A percentile compares a stretch with the other conserved stretches of the same genome.
phyloP scores from a whole-genome alignment of 2,329 filamentous ascomycete species.

The Aspergillus bombycis region DNA sequence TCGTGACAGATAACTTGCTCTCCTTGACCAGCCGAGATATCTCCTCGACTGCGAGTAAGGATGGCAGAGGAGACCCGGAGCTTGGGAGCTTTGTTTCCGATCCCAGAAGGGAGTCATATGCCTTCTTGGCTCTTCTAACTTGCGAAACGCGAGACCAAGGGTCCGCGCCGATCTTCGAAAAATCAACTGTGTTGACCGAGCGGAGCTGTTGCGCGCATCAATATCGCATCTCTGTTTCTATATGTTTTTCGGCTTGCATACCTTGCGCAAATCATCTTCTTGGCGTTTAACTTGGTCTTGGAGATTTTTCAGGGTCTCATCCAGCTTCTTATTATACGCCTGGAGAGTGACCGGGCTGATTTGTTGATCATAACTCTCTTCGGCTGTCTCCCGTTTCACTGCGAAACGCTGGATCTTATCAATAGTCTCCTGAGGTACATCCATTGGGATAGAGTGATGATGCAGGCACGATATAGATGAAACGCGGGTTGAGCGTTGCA shows the following conservation, averaged over 20 bases:
- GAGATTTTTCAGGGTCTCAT: slow-evolving; percentile 69
- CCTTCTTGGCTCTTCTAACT: slow-evolving; percentile 60
- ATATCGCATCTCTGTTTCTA: background rate
- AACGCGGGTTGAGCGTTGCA: background rate
- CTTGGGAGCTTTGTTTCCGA: slow-evolving; percentile 68
- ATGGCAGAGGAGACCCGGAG: slow-evolving; percentile 69
- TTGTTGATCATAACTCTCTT: slow-evolving; percentile 36
- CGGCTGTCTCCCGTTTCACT: slow-evolving; percentile 37
- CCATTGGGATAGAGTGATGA: slow-evolving; percentile 26
- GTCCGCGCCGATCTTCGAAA: slow-evolving; percentile 34
- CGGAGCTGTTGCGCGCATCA: slow-evolving; percentile 36
- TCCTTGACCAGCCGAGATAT: slow-evolving; percentile 67
- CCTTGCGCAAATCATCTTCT: slow-evolving; percentile 51
- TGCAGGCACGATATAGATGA: background rate
- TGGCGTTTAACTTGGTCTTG: slow-evolving; percentile 56
- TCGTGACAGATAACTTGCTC: slow-evolving; percentile 61
- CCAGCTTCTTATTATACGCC: slow-evolving; percentile 50
- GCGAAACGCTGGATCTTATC: slow-evolving; percentile 40
- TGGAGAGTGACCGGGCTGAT: slow-evolving; percentile 33
- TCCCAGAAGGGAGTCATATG: slow-evolving; percentile 66
- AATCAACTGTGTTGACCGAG: slow-evolving; percentile 32
- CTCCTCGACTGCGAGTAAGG: slow-evolving; percentile 70
- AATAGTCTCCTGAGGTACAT: slow-evolving; percentile 34
- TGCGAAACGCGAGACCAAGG: slow-evolving; percentile 45
- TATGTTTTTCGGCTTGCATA: slow-evolving; percentile 26